These are phyloP conservation scores for Ceratocystiopsis brevicomis DNA, from an alignment of 2,329 filamentous ascomycete species.

Conservation along the genomic window DNA sequence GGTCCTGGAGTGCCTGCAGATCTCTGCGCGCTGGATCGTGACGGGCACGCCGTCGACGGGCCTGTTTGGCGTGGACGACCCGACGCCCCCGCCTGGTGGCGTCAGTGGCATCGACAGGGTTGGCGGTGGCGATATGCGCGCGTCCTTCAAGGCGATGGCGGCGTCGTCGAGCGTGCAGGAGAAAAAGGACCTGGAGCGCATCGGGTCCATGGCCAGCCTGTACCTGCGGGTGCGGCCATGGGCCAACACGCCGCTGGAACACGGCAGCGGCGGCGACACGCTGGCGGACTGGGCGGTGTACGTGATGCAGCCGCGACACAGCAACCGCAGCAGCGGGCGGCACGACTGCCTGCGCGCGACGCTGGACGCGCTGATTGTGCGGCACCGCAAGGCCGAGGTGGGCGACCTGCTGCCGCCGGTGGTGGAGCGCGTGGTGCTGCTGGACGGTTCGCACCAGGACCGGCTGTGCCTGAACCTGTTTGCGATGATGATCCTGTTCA, in stretches of 20 bases:
- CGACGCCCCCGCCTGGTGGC: background rate
- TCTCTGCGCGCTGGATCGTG: constrained; percentile 70
- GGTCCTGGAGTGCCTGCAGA: constrained; percentile 32
- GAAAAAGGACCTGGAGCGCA: constrained; percentile 43
- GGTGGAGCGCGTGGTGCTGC: constrained; percentile 48
- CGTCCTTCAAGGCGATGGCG: constrained; percentile 8
- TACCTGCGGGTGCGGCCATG: constrained; percentile 67
- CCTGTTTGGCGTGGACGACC: constrained; percentile 50
- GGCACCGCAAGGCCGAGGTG: constrained; percentile 58
- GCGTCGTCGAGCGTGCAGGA: constrained; percentile 30
- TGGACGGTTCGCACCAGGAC: constrained; percentile 73
- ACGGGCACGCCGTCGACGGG: constrained; percentile 79
- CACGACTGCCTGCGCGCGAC: constrained; percentile 46
- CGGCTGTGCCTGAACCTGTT: constrained; percentile 71
- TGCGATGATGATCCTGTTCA: constrained; percentile 64
- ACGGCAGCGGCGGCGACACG: constrained; percentile 26
- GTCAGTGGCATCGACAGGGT: too few species aligned
- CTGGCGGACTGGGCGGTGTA: constrained; percentile 54
- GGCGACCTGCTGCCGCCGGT: constrained; percentile 50
- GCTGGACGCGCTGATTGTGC: constrained; percentile 63
- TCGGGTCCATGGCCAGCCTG: constrained; percentile 45
- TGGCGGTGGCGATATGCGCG: background rate
- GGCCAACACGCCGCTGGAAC: constrained; percentile 38
- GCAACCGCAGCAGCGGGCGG: constrained; percentile 32
- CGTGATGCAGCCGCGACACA: constrained; percentile 40